phyloP scores from a whole-genome alignment of 441 rosid species.

The Daphne laureola region DNA sequence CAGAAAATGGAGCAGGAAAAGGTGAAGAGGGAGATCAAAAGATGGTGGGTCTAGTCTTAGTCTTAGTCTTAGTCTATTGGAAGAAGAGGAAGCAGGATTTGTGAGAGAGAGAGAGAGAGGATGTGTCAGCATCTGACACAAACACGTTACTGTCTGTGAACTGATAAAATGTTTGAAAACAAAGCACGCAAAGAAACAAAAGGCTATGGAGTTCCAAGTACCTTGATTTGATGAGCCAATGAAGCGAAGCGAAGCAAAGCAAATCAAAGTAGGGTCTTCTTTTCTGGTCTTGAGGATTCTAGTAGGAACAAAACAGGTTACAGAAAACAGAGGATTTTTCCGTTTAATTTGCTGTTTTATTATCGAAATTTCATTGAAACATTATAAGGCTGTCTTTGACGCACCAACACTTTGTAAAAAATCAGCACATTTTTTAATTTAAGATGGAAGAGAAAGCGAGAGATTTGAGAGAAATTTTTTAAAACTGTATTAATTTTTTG shows the following conservation, averaged over 20 bases:
- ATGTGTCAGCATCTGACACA: slow-evolving; percentile 26
- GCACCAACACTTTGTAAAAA: too few relatives aligned
- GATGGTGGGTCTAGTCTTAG: too few relatives aligned
- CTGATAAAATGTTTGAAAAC: slow-evolving; percentile 10
- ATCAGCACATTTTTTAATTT: too few relatives aligned
- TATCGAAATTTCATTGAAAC: too few relatives aligned
- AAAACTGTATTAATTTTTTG: too few relatives aligned
- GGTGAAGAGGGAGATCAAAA: slow-evolving; percentile 12
- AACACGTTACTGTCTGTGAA: background rate
- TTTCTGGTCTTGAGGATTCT: slow-evolving; percentile 4
- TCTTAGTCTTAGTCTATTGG: too few relatives aligned
- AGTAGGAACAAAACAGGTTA: background rate
- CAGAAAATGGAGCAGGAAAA: too few relatives aligned
- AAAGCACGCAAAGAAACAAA: slow-evolving; percentile 12
- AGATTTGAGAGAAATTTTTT: too few relatives aligned
- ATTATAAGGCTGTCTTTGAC: background rate
- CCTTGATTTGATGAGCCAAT: background rate
- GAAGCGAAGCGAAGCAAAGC: background rate
- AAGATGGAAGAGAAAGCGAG: too few relatives aligned
- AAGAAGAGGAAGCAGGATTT: too few relatives aligned
- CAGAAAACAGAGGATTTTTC: slow-evolving; percentile 5
- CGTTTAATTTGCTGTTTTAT: too few relatives aligned
- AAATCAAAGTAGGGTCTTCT: background rate
- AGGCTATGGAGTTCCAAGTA: slow-evolving; percentile 9
- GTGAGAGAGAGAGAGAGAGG: background rate